Evolutionary conservation across 371 early-diverging fungal species (phyloP).

Genomic region (Mucor racemosus): DNA sequence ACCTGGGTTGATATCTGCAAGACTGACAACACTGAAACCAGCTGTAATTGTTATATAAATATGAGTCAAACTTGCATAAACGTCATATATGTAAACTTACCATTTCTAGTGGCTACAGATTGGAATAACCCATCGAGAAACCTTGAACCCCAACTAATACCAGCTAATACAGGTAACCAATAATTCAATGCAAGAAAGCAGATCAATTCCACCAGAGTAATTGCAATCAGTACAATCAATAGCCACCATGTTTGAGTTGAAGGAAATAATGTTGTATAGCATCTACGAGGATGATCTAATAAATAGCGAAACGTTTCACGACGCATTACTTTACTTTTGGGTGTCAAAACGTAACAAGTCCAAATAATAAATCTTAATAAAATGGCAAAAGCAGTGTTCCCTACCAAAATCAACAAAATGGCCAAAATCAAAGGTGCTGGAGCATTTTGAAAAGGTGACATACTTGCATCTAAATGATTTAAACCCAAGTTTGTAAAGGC

Average conservation of each 20-base stretch:
- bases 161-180: slow-evolving; percentile 46
- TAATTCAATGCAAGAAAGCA: slow-evolving; percentile 50
- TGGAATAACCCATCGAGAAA: slow-evolving; percentile 55
- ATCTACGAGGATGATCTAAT: slow-evolving; percentile 53
- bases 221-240: slow-evolving; percentile 39
- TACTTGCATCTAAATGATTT: slow-evolving; percentile 44
- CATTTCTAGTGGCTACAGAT: slow-evolving; percentile 53
- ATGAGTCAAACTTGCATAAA: neutral
- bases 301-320: slow-evolving; percentile 47
- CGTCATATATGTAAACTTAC: slow-evolving; percentile 21
- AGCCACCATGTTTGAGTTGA: slow-evolving; percentile 55
- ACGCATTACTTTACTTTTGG: slow-evolving; percentile 31
- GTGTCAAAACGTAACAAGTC: slow-evolving; percentile 37
- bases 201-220: slow-evolving; percentile 46
- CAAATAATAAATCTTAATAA: slow-evolving; percentile 50
- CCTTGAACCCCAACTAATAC: slow-evolving; percentile 47
- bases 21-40: slow-evolving; percentile 46
- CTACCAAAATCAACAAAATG: slow-evolving; percentile 41
- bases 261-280: slow-evolving; percentile 52
- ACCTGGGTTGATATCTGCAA: slow-evolving; percentile 52
- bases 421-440: slow-evolving; percentile 43
- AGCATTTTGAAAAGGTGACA: slow-evolving; percentile 49
- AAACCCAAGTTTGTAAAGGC: slow-evolving; percentile 50
- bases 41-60: slow-evolving; percentile 25
- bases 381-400: slow-evolving; percentile 54